These are phyloP conservation scores for Globisporangium perplexum DNA, from an alignment of 352 stramenopile genomes.

Conservation along the genomic window DNA sequence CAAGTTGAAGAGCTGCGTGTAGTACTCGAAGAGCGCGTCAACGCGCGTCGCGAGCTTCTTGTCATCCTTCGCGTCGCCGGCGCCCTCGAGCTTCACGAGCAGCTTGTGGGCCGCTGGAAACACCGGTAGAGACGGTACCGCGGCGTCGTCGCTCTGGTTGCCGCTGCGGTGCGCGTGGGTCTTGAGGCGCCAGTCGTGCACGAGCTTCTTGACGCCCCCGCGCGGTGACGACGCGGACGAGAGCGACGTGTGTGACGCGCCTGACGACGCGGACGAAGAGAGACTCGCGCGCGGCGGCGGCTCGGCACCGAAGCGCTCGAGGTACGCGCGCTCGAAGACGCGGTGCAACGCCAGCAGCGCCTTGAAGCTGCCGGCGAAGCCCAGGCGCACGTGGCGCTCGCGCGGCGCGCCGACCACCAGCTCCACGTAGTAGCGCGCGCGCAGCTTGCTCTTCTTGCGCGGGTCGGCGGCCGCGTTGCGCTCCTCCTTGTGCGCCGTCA, in stretches of 20 bases:
- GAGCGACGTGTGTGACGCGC: constrained; percentile 30
- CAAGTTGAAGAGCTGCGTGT: constrained; percentile 61
- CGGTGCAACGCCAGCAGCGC: constrained; percentile 46
- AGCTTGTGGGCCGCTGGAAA: constrained; percentile 42
- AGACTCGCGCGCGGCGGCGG: constrained; percentile 26
- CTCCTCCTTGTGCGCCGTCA: constrained; percentile 64
- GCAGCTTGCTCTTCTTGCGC: constrained; percentile 37
- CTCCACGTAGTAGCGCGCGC: constrained; percentile 71
- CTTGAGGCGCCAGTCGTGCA: constrained; percentile 23
- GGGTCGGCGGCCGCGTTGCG: constrained; percentile 34
- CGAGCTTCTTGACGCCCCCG: constrained; percentile 14
- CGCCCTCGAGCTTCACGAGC: constrained; percentile 41
- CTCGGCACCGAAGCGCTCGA: constrained; percentile 25
- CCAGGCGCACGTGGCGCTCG: constrained; percentile 46
- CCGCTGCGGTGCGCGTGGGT: constrained; percentile 10
- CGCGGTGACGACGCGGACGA: constrained; percentile 26
- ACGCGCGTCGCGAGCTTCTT: constrained; percentile 38
- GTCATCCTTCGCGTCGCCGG: constrained; percentile 37
- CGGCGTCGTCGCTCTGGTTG: constrained; percentile 13
- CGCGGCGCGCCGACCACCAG: constrained; percentile 45
- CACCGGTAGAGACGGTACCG: constrained; percentile 23
- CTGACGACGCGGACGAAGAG: constrained; percentile 35
- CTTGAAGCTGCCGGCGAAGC: constrained; percentile 63
- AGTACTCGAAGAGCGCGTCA: constrained; percentile 55
- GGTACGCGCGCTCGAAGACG: constrained; percentile 33